Base-by-base conservation (phyloP, 331 rosid genomes). In the Spiraea crenata region DNA sequence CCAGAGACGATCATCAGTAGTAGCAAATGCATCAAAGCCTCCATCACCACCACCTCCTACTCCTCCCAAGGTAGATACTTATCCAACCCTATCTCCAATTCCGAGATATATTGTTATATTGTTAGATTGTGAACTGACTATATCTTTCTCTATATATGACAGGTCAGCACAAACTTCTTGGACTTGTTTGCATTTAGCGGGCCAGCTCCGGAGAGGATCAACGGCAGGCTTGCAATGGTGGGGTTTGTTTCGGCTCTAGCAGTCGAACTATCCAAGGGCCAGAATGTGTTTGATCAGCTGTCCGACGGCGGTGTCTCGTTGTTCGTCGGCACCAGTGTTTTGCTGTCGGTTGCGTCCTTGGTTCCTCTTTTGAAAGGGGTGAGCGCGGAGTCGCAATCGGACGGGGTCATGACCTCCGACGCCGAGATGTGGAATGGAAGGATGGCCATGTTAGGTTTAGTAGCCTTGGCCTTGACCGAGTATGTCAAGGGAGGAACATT, bases 151-250 rank as follows among this genome's bases (percentile, higher is more conserved):
- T 25, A 25, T 25, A 25, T 12, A 10, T 79, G 48, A 70, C 44
- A 87, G 88, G 67, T 76, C 13, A 87, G 92, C 77, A 80, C 93
- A 0, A 90, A 80, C 9, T 86, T 93, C 19, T 58, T 82, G 0
- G 97, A 93, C 9, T 39, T 93, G 13, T 71, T 93, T 38, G 97
- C 97, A 0, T 93, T 93, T 82, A 70, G 89, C 41, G 98, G 98
- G 2, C 98, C 98, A 0, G 98, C 89, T 8, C 97, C 98, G 1
- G 98, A 93, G 82, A 90, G 98, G 61, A 93, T 93, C 74, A 93
- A 92, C 59, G 98, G 98, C 9, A 84, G 98, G 71, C 74, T 92
- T 3, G 98, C 98, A 1, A 92, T 92, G 98, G 77, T 90, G 2
- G 98, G 98, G 0, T 92, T 92, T 57, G 96, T 88, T 1, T 75